Evolutionary conservation across 2,329 filamentous ascomycete genomes (phyloP).

Genomic region (Beauveria sp.): DNA sequence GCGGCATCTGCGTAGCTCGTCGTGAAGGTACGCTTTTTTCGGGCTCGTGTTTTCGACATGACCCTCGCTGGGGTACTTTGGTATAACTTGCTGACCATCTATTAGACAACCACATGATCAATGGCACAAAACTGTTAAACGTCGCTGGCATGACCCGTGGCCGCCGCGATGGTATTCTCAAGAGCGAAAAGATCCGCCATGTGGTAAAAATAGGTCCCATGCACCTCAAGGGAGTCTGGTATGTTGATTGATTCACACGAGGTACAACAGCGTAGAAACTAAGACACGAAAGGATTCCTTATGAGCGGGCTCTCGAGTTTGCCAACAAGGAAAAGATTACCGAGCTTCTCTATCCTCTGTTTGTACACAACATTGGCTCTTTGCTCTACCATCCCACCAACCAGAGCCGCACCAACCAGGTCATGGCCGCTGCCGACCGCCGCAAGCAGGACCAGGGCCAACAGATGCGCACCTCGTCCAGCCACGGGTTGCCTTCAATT

Average conservation of each 20-base stretch:
- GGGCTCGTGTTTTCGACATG: background rate
- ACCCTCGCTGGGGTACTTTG: background rate
- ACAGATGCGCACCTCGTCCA: slow-evolving; percentile 50
- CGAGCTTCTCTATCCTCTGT: slow-evolving; percentile 86
- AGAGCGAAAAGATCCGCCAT: slow-evolving; percentile 93
- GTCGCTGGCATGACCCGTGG: slow-evolving; percentile 98
- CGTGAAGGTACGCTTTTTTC: slow-evolving; percentile 62
- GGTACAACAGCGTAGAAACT: slow-evolving; percentile 17
- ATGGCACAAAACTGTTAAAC: slow-evolving; percentile 93
- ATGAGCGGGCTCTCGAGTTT: slow-evolving; percentile 94
- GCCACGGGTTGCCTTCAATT: slow-evolving; percentile 55
- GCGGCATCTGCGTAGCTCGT: slow-evolving; percentile 90
- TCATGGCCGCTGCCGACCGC: slow-evolving; percentile 77
- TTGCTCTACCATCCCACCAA: slow-evolving; percentile 92
- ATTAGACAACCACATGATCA: slow-evolving; percentile 96
- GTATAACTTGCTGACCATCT: background rate
- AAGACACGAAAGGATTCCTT: slow-evolving; percentile 70
- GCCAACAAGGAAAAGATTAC: slow-evolving; percentile 99
- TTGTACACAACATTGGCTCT: slow-evolving; percentile 94
- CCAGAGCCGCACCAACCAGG: slow-evolving; percentile 70
- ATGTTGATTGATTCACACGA: slow-evolving; percentile 32
- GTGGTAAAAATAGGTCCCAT: slow-evolving; percentile 99
- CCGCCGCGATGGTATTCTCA: slow-evolving; percentile 88
- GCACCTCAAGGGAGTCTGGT: slow-evolving; percentile 98
- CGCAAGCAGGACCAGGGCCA: slow-evolving; percentile 64